Evolutionary conservation across 2,329 filamentous ascomycete genomes (phyloP).

Genomic region (Colletotrichum musae): DNA sequence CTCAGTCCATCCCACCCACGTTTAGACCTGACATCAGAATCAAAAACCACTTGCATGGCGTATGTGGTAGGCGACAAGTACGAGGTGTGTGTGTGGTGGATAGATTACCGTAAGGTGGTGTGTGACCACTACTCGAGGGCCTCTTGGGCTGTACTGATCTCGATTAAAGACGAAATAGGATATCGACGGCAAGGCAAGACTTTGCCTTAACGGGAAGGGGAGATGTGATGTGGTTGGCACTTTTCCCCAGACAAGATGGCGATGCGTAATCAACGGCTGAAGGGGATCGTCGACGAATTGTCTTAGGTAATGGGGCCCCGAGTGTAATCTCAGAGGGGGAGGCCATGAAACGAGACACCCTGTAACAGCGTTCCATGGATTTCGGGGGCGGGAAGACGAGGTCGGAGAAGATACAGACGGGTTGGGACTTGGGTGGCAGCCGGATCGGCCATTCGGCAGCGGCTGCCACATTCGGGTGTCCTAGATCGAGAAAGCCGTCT

Average conservation of each 20-base stretch:
- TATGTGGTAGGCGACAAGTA: slow-evolving; percentile 26
- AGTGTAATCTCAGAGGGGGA: slow-evolving; percentile 15
- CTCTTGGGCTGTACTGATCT: slow-evolving; percentile 32
- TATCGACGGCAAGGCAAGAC: slow-evolving; percentile 11
- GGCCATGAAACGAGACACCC: slow-evolving; percentile 1
- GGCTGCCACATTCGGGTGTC: slow-evolving; percentile 25
- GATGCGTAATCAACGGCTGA: slow-evolving; percentile 15
- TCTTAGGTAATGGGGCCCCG: slow-evolving; percentile 6
- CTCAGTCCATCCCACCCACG: slow-evolving; percentile 33
- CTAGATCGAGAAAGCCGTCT: slow-evolving; percentile 25
- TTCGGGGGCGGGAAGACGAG: slow-evolving; percentile 1
- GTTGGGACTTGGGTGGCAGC: slow-evolving; percentile 27
- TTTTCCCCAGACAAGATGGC: slow-evolving; percentile 23
- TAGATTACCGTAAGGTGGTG: slow-evolving; percentile 32
- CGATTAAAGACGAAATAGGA: slow-evolving; percentile 34
- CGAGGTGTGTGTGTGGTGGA: slow-evolving; percentile 22
- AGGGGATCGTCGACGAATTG: background rate
- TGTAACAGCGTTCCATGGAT: background rate
- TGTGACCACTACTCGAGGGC: slow-evolving; percentile 11
- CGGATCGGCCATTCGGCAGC: slow-evolving; percentile 37
- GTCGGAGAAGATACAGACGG: slow-evolving; percentile 6
- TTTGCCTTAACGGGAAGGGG: slow-evolving; percentile 25
- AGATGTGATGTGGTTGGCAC: slow-evolving; percentile 11
- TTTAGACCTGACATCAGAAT: slow-evolving; percentile 40
- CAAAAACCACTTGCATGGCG: slow-evolving; percentile 37